Conservation (phyloP, 2,329 filamentous ascomycete species). For the Scedosporium boydii region DNA sequence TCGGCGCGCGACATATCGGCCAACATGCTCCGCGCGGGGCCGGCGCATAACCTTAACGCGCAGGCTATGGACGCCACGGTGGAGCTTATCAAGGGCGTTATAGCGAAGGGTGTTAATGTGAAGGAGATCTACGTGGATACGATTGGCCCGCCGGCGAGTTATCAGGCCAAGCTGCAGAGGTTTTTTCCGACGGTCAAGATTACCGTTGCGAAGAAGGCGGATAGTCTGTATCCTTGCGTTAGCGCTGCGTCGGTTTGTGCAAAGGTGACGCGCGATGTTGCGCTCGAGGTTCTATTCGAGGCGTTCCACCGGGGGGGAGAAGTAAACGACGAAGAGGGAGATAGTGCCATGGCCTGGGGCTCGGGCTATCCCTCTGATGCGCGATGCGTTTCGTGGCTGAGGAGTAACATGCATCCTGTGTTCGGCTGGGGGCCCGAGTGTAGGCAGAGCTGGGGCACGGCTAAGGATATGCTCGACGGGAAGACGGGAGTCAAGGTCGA, state of each 20-base stretch:
- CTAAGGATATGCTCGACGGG: slow-evolving; percentile 83
- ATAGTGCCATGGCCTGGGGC: slow-evolving; percentile 54
- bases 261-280: slow-evolving; percentile 89
- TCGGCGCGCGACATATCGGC: slow-evolving; percentile 77
- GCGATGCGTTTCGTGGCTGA: slow-evolving; percentile 72
- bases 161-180: slow-evolving; percentile 75
- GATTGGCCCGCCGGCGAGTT: slow-evolving; percentile 70
- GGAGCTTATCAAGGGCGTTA: slow-evolving; percentile 66
- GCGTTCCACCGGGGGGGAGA: slow-evolving; percentile 9
- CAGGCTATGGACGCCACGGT: slow-evolving; percentile 93
- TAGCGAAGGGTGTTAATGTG: slow-evolving; percentile 70
- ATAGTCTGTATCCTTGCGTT: slow-evolving; percentile 85
- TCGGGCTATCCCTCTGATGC: slow-evolving; percentile 89
- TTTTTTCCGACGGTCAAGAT: slow-evolving; percentile 71
- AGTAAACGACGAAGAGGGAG: slow-evolving; percentile 27
- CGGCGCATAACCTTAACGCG: slow-evolving; percentile 81
- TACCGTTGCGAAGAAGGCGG: slow-evolving; percentile 82
- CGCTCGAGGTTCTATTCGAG: slow-evolving; percentile 70
- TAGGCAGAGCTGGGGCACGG: slow-evolving; percentile 91
- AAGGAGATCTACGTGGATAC: slow-evolving; percentile 92
- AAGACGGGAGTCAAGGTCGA: slow-evolving; percentile 65
- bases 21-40: slow-evolving; percentile 60
- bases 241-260: slow-evolving; percentile 90
- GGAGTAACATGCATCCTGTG: slow-evolving; percentile 76
- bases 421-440: slow-evolving; percentile 95